phyloP scores from a whole-genome alignment of 2,329 filamentous ascomycete genomes.

The Blumeria graminis region DNA sequence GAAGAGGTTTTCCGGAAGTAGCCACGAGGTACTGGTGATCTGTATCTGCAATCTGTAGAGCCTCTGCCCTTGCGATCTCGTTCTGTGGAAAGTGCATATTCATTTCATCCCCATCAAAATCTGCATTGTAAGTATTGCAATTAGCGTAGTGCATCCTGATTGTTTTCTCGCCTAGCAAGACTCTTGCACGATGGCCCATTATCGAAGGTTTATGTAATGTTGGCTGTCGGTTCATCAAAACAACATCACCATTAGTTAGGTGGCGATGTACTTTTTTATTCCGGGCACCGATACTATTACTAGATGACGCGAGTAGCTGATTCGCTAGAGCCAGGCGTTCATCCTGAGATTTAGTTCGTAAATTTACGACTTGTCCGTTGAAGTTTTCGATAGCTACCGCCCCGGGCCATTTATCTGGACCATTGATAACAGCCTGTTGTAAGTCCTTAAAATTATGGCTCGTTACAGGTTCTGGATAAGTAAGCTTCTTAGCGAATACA shows the following conservation, averaged over 20 bases:
- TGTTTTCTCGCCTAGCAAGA: constrained; percentile 83
- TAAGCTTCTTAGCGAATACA: constrained; percentile 91
- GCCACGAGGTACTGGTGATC: constrained; percentile 93
- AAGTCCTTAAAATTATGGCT: constrained; percentile 92
- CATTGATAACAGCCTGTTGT: constrained; percentile 90
- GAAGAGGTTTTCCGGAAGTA: constrained; percentile 75
- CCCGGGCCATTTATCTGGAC: constrained; percentile 79
- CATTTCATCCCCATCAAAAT: constrained; percentile 99
- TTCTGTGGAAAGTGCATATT: constrained; percentile 99
- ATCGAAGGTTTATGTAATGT: constrained; percentile 97
- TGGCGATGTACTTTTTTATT: constrained; percentile 96
- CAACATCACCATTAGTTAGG: constrained; percentile 86
- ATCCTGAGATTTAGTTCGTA: constrained; percentile 68
- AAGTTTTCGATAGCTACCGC: constrained; percentile 90
- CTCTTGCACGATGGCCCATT: constrained; percentile 87
- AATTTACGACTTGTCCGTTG: constrained; percentile 69
- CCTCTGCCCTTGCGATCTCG: constrained; percentile 79
- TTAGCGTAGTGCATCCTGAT: constrained; percentile 99
- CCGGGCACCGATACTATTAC: constrained; percentile 45
- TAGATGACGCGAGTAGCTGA: constrained; percentile 68
- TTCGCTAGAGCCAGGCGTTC: constrained; percentile 80
- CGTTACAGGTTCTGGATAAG: constrained; percentile 91
- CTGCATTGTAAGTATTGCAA: constrained; percentile 97
- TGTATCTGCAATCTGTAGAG: constrained; percentile 78
- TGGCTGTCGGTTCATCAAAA: constrained; percentile 95